These are phyloP conservation scores for Drechslera avenae DNA, from an alignment of 2,329 filamentous ascomycete genomes.

Conservation along the genomic window DNA sequence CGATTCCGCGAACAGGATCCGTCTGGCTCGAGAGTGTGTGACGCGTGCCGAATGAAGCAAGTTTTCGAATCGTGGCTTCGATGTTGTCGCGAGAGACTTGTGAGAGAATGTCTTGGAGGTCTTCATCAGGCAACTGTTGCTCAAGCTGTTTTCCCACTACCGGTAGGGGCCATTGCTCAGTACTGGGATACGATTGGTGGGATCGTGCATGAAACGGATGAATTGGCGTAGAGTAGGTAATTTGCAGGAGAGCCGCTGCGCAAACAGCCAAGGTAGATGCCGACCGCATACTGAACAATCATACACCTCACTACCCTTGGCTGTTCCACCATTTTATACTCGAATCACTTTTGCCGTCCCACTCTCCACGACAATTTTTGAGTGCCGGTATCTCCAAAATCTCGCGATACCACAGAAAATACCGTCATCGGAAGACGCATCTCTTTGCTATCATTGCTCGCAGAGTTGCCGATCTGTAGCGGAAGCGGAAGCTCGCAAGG, in stretches of 20 bases:
- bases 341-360: slow-evolving; percentile 10
- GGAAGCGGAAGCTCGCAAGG: slow-evolving; percentile 26
- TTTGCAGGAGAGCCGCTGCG: slow-evolving; percentile 8
- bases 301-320: background rate
- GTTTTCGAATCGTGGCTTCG: slow-evolving; percentile 55
- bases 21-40: slow-evolving; percentile 60
- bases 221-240: slow-evolving; percentile 17
- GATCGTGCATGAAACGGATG: slow-evolving; percentile 11
- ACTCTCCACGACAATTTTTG: slow-evolving; percentile 4
- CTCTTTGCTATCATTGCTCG: slow-evolving; percentile 7
- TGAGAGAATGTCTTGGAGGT: slow-evolving; percentile 44
- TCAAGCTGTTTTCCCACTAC: slow-evolving; percentile 36
- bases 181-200: slow-evolving; percentile 18
- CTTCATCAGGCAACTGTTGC: slow-evolving; percentile 47
- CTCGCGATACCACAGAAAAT: slow-evolving; percentile 6
- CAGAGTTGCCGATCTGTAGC: slow-evolving; percentile 15
- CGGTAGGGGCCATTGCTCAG: slow-evolving; percentile 45
- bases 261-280: slow-evolving; percentile 9
- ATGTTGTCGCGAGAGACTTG: slow-evolving; percentile 51
- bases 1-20: slow-evolving; percentile 56
- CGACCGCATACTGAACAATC: slow-evolving; percentile 17
- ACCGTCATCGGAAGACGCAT: slow-evolving; percentile 13
- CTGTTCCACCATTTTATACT: background rate
- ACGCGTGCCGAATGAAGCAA: slow-evolving; percentile 60
- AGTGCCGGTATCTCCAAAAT: slow-evolving; percentile 18